Evolutionary conservation across 495 filamentous ascomycete genomes (phyloP), one percentile per base, ranked within the genome.

Genomic region (Articulospora tetracladia): DNA sequence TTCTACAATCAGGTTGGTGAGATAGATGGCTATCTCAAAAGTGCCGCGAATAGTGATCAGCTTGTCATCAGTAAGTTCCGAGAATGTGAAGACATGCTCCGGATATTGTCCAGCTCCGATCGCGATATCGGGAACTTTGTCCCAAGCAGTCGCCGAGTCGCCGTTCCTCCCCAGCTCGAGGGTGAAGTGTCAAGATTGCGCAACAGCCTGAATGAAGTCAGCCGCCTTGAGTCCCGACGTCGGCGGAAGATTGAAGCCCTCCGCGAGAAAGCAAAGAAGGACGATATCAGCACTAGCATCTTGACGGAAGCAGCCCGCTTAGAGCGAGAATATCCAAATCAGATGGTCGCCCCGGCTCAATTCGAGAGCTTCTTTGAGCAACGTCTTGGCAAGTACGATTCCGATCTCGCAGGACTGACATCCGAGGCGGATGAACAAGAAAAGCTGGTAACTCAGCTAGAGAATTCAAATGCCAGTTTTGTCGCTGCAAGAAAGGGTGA

Each of bases 301-400:
- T 77, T 97, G 7, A 76, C 78, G 44, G 92, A 98, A 76, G 84
- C 94, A 1, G 87, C 89, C 20, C 85, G 90, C 0, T 74, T 98
- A 3, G 93, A 98, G 73, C 85, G 92, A 7, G 84, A 88, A 41
- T 92, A 89, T 57, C 88, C 93, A 0, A 70, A 64, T 30, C 91
- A 90, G 79, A 91, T 90, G 30, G 86, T 98, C 49, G 86, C 90
- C 41, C 84, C 93, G 1, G 89, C 84, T 19, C 90, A 97, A 59
- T 98, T 98, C 65, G 94, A 97, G 65, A 83, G 85, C 49, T 84
- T 98, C 32, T 97, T 98, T 57, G 91, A 96, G 67, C 79, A 88
- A 52, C 86, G 91, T 1, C 79, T 98, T 11, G 78, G 77, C 39
- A 69, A 78, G n/a, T 98, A 98, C 67, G 86, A 94, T 62, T 67